These are phyloP conservation scores for Malassezia slooffiae DNA, from an alignment of 1,284 basidiomycete genomes.

Conservation along the genomic window DNA sequence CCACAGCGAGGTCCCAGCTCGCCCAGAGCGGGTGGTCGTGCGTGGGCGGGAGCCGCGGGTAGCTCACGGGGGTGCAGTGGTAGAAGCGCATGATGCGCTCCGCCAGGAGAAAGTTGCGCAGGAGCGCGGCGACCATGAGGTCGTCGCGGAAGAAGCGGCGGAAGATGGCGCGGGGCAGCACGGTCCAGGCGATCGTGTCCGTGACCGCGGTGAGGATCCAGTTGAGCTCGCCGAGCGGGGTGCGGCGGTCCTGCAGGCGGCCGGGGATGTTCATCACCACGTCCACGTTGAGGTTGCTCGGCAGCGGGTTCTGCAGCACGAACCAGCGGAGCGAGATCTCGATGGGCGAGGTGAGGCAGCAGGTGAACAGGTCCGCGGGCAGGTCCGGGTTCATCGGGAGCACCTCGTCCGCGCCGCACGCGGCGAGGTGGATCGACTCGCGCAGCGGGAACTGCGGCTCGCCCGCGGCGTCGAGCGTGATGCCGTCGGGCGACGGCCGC, in stretches of 20 bases:
- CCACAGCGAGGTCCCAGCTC: constrained; percentile 93
- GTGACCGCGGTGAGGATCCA: constrained; percentile 99
- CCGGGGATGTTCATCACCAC: constrained; percentile 93
- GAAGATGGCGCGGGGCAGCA: constrained; percentile 84
- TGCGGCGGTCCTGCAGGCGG: constrained; percentile 86
- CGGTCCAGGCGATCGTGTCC: constrained; percentile 97
- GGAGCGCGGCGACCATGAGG: constrained; percentile 85
- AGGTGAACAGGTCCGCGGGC: constrained; percentile 93
- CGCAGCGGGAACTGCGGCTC: constrained; percentile 57
- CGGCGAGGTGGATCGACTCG: constrained; percentile 88
- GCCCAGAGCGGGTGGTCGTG: constrained; percentile 94
- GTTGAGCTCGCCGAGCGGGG: constrained; percentile 90
- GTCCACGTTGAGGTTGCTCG: constrained; percentile 56
- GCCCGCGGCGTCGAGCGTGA: constrained; percentile 34
- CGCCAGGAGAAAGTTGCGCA: constrained; percentile 90
- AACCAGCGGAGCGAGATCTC: constrained; percentile 93
- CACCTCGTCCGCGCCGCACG: constrained; percentile 80
- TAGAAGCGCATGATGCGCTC: constrained; percentile 98
- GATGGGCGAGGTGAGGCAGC: constrained; percentile 92
- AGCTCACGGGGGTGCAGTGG: constrained; percentile 89
- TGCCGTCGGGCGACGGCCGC: constrained; percentile 16
- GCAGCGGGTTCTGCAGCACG: constrained; percentile 71
- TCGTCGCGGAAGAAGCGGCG: constrained; percentile 90
- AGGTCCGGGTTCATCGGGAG: constrained; percentile 91
- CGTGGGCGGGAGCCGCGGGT: constrained; percentile 79